Percentiles rank a stretch among this genome's conserved stretches.
Evolutionary conservation across 2,329 filamentous ascomycete species (phyloP).

Genomic region (Fusarium sp.): DNA sequence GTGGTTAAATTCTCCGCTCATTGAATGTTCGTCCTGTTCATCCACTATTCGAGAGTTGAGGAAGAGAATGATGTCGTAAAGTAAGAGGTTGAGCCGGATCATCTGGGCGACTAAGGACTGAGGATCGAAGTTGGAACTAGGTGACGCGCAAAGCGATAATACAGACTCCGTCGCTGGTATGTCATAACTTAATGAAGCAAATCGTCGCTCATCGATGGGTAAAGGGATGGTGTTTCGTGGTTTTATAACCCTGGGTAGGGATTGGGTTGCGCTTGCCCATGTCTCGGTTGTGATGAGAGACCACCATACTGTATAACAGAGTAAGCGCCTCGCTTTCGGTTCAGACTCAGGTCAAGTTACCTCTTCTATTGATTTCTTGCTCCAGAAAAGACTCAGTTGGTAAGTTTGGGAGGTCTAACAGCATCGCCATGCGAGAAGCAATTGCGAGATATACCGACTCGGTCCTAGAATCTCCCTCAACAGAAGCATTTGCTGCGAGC

Average conservation of each 20-base stretch:
- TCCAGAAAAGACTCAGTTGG: neutral
- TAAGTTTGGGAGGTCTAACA: slow-evolving; percentile 8
- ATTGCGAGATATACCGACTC: slow-evolving; percentile 8
- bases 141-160: neutral
- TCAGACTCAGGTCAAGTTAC: neutral
- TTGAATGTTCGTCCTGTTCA: neutral
- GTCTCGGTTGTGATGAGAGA: slow-evolving; percentile 19
- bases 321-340: neutral
- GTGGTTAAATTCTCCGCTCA: neutral
- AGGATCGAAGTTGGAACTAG: neutral
- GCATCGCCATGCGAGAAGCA: slow-evolving; percentile 12
- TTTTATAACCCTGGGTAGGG: slow-evolving; percentile 1
- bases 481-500: slow-evolving; percentile 3
- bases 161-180: neutral
- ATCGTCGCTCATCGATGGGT: neutral
- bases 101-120: neutral
- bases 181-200: neutral
- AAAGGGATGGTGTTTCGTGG: neutral
- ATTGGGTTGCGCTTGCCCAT: slow-evolving; percentile 13
- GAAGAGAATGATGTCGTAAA: neutral
- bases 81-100: neutral
- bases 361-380: slow-evolving; percentile 1
- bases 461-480: slow-evolving; percentile 2
- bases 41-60: neutral
- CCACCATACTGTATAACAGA: slow-evolving; percentile 8